Conservation (phyloP, 2,329 filamentous ascomycete species). For the Trichoderma atroviride region DNA sequence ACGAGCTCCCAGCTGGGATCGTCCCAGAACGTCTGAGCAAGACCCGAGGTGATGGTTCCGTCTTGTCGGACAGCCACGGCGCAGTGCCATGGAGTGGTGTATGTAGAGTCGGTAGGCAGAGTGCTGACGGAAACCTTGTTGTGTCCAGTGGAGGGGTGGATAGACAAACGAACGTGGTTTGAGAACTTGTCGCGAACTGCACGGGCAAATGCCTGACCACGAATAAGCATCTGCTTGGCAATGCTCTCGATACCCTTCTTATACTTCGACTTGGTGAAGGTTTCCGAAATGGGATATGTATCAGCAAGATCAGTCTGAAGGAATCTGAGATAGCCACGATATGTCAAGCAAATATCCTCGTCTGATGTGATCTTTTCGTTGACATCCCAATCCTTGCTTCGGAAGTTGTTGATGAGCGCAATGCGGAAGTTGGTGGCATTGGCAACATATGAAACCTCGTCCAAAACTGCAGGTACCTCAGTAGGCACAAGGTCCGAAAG, state of each 20-base stretch:
- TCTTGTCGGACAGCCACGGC: slow-evolving; percentile 47
- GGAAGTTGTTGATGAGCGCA: slow-evolving; percentile 50
- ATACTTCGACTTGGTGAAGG: slow-evolving; percentile 47
- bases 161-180: slow-evolving; percentile 54
- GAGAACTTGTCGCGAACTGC: slow-evolving; percentile 52
- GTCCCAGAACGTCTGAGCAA: slow-evolving; percentile 44
- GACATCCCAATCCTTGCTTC: slow-evolving; percentile 45
- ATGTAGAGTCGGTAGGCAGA: slow-evolving; percentile 47
- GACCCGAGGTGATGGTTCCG: slow-evolving; percentile 45
- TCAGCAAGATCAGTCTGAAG: slow-evolving; percentile 53
- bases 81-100: slow-evolving; percentile 59
- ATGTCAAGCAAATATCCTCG: slow-evolving; percentile 56
- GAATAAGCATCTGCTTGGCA: slow-evolving; percentile 57
- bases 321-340: slow-evolving; percentile 57
- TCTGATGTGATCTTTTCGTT: slow-evolving; percentile 47
- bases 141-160: slow-evolving; percentile 53
- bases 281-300: slow-evolving; percentile 45
- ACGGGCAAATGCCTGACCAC: slow-evolving; percentile 56
- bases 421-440: slow-evolving; percentile 55
- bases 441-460: slow-evolving; percentile 54
- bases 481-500: slow-evolving; percentile 52
- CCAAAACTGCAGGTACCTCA: slow-evolving; percentile 44
- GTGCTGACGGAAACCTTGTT: slow-evolving; percentile 54
- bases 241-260: slow-evolving; percentile 54
- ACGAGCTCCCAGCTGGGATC: slow-evolving; percentile 49